Base-by-base conservation (phyloP, 768 basidiomycete genomes). In the Mrakia gelida region DNA sequence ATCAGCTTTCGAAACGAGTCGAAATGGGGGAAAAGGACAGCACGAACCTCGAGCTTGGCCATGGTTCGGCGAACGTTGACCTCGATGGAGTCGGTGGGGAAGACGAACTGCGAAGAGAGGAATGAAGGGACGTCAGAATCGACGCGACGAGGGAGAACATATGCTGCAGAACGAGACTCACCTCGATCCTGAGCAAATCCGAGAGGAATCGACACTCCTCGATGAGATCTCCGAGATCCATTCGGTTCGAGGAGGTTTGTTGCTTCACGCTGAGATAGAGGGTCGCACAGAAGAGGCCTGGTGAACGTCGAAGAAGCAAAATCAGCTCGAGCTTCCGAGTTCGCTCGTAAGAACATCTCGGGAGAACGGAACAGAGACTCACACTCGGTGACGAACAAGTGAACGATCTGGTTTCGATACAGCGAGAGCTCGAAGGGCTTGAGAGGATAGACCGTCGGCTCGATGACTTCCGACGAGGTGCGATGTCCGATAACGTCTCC, bases 371-470 rank as follows among this genome's bases (percentile, higher is more conserved):
- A 15, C 71, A 28, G 45, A 10, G 78, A 78, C 43, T 79, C 30
- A 7, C 79, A 71, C 61, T 82, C 81, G 4, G 79, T 75, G 43
- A 82, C 80, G 62, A 82, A 82, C 18, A 81, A 75, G 62, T 82
- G 81, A 21, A 81, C 79, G 72, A 80, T 78, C 76, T 80, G 78
- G 71, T 82, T 82, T 15, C 81, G 79, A 74, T 81, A 81, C 68
- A 81, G 81, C 15, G 79, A 79, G 6, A 82, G 79, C 65, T 80
- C 80, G 79, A 82, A 80, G 3, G 80, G 79, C 18, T 75, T 76
- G 18, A 76, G n/a, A 1, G 81, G 77, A 67, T 74, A 80, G 49
- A 78, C 80, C 8, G 81, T 82, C 41, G 78, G 71, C 54, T 82
- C 81, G 61, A 82, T 75, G 11, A 82, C 75, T 30, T 80, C 80